Base-by-base conservation (phyloP, 1,284 basidiomycete genomes). In the Somion occarium region DNA sequence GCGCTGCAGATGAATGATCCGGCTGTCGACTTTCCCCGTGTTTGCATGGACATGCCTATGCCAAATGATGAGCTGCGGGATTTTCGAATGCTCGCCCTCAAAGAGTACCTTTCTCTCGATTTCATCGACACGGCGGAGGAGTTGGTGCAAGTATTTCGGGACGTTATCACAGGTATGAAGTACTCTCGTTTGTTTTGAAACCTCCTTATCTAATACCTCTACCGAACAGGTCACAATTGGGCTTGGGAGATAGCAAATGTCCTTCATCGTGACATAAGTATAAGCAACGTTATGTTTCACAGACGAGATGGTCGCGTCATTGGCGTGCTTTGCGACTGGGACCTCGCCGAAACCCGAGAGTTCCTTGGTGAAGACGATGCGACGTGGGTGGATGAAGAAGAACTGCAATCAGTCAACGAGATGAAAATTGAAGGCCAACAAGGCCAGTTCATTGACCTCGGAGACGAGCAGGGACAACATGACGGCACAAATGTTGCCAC, bases 281-380 rank as follows among this genome's bases (percentile, higher is more conserved):
- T 56, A 22, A 57, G 49, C 22, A 67, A 64, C 50, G 48, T 67
- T 13, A 66, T 68, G 63, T 56, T 59, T 39, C 19, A 38, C 13
- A 13, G 34, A 11, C 18, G 23, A 12, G 13, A 41, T n/a, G 46
- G n/a, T 38, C 15, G 44, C 5, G 49, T 56, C 4, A 49, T 51
- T 5, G 64, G 65, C 0, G 51, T 68, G 15, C 53, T 69, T 12
- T 60, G 56, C 30, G 66, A 65, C 46, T 64, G 54, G 50, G 65
- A 66, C 45, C 52, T 60, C n/a, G 47, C 44, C 7, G 41, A 20
- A 9, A 37, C 27, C 27, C 45, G 41, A 37, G 25, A 25, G n/a
- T 12, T 19, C n/a, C 20, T 25, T 3, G 42, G 43, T 27, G 51
- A 23, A 12, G 12, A 7, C 34, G 43, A 20, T 39, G 11, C 15